A percentile compares a stretch with the other conserved stretches of the same genome.
phyloP scores from a whole-genome alignment of 2,329 filamentous ascomycete species.

The Talaromyces funiculosus region DNA sequence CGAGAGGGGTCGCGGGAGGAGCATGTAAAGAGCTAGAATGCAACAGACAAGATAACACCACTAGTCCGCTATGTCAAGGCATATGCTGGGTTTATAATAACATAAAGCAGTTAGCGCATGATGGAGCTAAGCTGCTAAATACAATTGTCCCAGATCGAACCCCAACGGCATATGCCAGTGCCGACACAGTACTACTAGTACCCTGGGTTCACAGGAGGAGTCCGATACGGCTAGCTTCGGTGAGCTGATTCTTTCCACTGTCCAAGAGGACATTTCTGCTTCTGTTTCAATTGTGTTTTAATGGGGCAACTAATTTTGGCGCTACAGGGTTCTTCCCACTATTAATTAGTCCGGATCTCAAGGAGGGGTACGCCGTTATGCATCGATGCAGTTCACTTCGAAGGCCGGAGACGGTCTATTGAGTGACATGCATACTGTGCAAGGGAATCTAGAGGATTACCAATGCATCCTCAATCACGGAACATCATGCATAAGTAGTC shows the following conservation, averaged over 20 bases:
- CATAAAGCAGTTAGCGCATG: not conserved
- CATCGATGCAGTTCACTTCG: conserved; percentile 1
- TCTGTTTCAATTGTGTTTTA: not conserved
- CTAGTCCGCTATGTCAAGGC: not conserved
- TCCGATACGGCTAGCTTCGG: conserved; percentile 13
- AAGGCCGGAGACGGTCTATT: not conserved
- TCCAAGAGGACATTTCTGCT: not conserved
- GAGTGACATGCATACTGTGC: not conserved
- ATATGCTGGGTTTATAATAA: conserved; percentile 6
- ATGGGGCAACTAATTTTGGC: not conserved
- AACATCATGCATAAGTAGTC: not conserved
- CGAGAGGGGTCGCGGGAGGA: conserved; percentile 15
- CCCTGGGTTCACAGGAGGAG: conserved; percentile 9
- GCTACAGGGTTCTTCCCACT: not conserved
- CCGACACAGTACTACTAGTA: not conserved
- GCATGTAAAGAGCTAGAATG: conserved; percentile 5
- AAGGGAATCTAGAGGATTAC: not conserved
- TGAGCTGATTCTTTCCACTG: conserved; percentile 1
- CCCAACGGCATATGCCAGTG: conserved; percentile 1
- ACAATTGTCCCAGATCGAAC: not conserved
- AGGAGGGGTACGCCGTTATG: conserved; percentile 4
- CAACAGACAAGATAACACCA: conserved; percentile 4
- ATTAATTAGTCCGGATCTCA: conserved; percentile 7
- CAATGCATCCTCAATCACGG: not conserved
- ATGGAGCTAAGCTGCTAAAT: not conserved